Base-by-base conservation (phyloP, 352 stramenopile species). In the Pilasporangium apinafurcum region DNA sequence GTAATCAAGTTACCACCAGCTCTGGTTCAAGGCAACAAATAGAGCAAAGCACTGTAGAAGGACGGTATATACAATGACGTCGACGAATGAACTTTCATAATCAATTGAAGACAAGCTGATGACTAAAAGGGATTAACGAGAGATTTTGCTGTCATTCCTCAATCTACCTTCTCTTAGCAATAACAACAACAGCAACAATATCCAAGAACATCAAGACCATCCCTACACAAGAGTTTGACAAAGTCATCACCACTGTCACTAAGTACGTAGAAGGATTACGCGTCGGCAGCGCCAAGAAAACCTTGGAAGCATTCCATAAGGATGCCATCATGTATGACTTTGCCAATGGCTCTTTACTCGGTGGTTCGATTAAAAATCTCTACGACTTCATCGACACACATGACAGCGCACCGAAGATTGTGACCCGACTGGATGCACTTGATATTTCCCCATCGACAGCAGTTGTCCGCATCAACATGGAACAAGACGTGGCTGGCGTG, bases 391-490 rank as follows among this genome's bases (percentile, higher is more conserved):
- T 46, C 39, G 39, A 37, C 26, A 4, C n/a, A 17, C 10, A 35
- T 21, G 13, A 16, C 9, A 36, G 28, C 29, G 40, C 40, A 8
- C 27, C 28, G 17, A 10, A 29, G 13, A 36, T 20, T 21, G 12
- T 27, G 28, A 37, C 40, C 20, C 40, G 17, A 13, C 9, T 37
- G 13, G 40, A 47, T 30, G 40, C 37, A 2, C 40, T 47, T 7
- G 40, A 27, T 2, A 47, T 37, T 20, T 30, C 40, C 13, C 40
- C 40, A 24, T 37, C 40, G 26, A 47, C 40, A 7, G 40, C 40
- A 20, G 40, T 36, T 6, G 40, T 47, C 18, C 40, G 40, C 17
- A 30, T 47, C 40, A 30, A 47, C n/a, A 47, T 47, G 26, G 40
- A 47, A 26, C 22, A 17, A 6, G 37, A 44, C 22, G 22, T 26